Base-by-base conservation (phyloP, 2,329 filamentous ascomycete genomes). In the Fusarium tricinctum region DNA sequence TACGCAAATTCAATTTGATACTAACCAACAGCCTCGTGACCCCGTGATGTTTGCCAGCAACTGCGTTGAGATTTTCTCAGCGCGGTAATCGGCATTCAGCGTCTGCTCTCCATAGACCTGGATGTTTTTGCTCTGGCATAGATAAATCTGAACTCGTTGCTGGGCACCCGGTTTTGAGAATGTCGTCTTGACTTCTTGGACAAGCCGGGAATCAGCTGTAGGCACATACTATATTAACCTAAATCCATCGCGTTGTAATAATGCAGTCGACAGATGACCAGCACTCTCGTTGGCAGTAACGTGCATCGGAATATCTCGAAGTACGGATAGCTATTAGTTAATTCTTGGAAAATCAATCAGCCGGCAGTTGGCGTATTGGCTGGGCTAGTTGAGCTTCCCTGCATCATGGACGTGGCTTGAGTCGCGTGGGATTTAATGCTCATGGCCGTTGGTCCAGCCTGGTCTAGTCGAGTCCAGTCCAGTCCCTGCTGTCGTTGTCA, bases 201-300 rank as follows among this genome's bases (percentile, higher is more conserved):
- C 71, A 83, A 79, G 79, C 77, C 81, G 83, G 84, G 84, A 86
- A 86, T 86, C 83, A 85, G 84, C 83, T 85, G 84, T 85, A 85
- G 84, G 83, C 80, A 86, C 83, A 86, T 84, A 45, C 23, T 22
- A 38, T 22, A 38, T 10, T 9, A 42, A 33, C 14, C 17, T 14
- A n/a, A 19, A 28, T 39, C 13, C 32, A 19, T 22, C 17, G 30
- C 35, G 35, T 23, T 33, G 30, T 50, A 38, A 42, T 63, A 44
- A 8, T 40, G 13, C 23, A 28, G 42, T 35, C 22, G 42, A 62
- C 40, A 26, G 23, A 46, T 33, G 35, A 39, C 30, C 23, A 45
- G 42, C 62, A 38, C 15, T 62, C 53, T 19, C 32, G 39, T 49
- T 45, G 23, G 33, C 38, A 23, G 23, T 46, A 52, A 44, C 48